Conservation (phyloP, 495 filamentous ascomycete genomes). For the Chaetomidium leptoderma region DNA sequence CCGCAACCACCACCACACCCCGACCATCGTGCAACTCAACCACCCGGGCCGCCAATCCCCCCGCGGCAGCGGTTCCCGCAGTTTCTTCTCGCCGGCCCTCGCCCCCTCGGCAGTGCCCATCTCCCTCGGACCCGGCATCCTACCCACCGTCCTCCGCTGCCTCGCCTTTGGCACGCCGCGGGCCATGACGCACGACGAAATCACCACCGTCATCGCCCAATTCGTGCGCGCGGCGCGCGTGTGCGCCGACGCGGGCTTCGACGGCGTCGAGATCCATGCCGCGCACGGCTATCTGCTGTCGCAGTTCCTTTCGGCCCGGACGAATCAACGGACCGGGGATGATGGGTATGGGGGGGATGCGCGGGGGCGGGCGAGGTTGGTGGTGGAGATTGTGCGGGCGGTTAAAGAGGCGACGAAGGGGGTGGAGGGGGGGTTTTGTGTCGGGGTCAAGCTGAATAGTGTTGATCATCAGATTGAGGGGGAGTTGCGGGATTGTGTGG, state of each 20-base stretch:
- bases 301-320: conserved; percentile 61
- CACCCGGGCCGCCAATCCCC: conserved; percentile 58
- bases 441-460: conserved; percentile 62
- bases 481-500: conserved; percentile 46
- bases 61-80: conserved; percentile 41
- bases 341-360: conserved; percentile 65
- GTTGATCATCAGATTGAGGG: conserved; percentile 48
- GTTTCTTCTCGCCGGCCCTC: conserved; percentile 45
- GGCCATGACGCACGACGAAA: conserved; percentile 53
- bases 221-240: conserved; percentile 58
- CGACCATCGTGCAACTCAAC: conserved; percentile 52
- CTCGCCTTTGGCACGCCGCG: conserved; percentile 56
- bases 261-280: conserved; percentile 69
- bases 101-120: conserved; percentile 47
- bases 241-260: conserved; percentile 65
- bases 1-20: conserved; percentile 27
- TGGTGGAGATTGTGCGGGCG: conserved; percentile 56
- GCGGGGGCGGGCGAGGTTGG: conserved; percentile 61
- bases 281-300: conserved; percentile 72
- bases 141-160: conserved; percentile 50
- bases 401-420: conserved; percentile 57
- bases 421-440: conserved; percentile 54
- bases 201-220: conserved; percentile 47
- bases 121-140: conserved; percentile 32
- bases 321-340: conserved; percentile 50